Conservation (phyloP, 331 rosid genomes). For the Telfairia occidentalis region DNA sequence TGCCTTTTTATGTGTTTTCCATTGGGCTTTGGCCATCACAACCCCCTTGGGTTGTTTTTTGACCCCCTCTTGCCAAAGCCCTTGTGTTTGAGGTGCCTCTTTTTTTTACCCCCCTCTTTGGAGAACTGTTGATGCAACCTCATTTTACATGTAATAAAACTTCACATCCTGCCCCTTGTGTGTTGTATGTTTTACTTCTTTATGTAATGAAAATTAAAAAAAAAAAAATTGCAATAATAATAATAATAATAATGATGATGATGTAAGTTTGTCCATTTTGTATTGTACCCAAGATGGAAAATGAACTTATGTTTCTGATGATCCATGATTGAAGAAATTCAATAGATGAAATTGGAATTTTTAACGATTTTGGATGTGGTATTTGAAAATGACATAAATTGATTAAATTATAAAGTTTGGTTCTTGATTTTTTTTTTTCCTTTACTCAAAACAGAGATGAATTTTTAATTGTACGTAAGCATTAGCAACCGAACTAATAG, state of each 20-base stretch:
- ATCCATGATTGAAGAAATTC: not conserved
- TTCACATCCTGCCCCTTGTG: constrained; percentile 25
- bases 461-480: no score
- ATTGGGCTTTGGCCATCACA: constrained; percentile 63
- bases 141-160: constrained; percentile 16
- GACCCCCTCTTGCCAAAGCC: constrained; percentile 22
- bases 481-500: no score
- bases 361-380: not conserved
- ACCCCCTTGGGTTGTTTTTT: constrained; percentile 46
- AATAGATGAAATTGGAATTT: not conserved
- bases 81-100: constrained; percentile 47
- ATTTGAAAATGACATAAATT: not conserved
- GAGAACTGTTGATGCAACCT: constrained; percentile 34
- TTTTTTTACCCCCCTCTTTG: constrained; percentile 1
- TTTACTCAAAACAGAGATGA: no score
- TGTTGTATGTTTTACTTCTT: constrained; percentile 22
- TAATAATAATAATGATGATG: no score
- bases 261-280: not conserved
- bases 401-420: no score
- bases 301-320: not conserved
- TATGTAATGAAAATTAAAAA: not conserved
- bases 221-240: no score
- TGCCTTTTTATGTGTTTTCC: constrained; percentile 37
- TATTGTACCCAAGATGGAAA: not conserved
- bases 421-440: no score